A percentile compares a stretch with the other conserved stretches of the same genome.
Evolutionary conservation across 1,284 basidiomycete genomes (phyloP).

Genomic region (Leccinum pachyderme): DNA sequence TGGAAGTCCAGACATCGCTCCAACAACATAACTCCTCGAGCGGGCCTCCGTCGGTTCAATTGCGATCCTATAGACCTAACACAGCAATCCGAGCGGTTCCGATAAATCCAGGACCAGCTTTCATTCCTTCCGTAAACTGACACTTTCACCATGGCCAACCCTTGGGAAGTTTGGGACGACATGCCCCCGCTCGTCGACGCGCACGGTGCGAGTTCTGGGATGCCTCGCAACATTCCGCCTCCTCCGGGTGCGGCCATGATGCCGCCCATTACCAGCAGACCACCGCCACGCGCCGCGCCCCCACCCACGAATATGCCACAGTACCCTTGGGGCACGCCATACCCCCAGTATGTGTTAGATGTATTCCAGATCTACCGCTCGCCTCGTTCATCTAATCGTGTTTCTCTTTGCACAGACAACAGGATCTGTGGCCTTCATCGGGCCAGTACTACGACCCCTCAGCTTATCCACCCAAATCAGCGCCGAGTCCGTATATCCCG

Average conservation of each 20-base stretch:
- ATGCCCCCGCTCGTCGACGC: slow-evolving; percentile 30
- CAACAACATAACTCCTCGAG: neutral
- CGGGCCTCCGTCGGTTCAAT: neutral
- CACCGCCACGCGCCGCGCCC: slow-evolving; percentile 11
- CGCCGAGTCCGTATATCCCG: slow-evolving; percentile 33
- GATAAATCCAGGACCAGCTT: slow-evolving; percentile 13
- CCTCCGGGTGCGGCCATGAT: slow-evolving; percentile 20
- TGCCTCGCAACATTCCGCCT: slow-evolving; percentile 24
- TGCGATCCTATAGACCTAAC: slow-evolving; percentile 10
- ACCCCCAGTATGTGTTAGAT: slow-evolving; percentile 12
- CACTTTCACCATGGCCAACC: slow-evolving; percentile 17
- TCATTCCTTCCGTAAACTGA: neutral
- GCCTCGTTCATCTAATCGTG: slow-evolving; percentile 4
- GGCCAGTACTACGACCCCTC: neutral
- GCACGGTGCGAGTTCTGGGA: slow-evolving; percentile 1
- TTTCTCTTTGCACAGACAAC: slow-evolving; percentile 12
- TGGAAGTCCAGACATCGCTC: neutral
- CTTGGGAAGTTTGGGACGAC: slow-evolving; percentile 22
- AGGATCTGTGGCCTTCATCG: slow-evolving; percentile 16
- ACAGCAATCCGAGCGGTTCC: slow-evolving; percentile 22
- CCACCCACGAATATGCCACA: slow-evolving; percentile 1
- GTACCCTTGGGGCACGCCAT: slow-evolving; percentile 18
- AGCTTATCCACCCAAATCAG: slow-evolving; percentile 19
- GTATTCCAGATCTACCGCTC: neutral
- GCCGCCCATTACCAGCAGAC: slow-evolving; percentile 4